Evolutionary conservation across 495 filamentous ascomycete species (phyloP).

Genomic region (Lasiosphaeria miniovina): DNA sequence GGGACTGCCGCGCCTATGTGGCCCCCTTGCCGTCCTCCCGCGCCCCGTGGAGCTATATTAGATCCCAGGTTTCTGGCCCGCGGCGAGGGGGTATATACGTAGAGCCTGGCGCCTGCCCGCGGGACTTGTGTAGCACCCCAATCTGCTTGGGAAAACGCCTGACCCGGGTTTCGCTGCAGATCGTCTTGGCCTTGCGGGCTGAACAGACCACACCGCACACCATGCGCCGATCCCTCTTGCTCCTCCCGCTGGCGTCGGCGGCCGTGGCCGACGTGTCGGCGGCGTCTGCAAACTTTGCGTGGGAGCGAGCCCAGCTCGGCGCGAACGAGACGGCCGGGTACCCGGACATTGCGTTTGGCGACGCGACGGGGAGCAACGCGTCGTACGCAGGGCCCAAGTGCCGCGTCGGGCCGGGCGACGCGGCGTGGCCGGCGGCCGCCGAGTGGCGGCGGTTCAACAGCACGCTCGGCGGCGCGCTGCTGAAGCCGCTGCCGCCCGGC

Average conservation of each 20-base stretch:
- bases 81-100: too few species aligned
- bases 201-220: background rate
- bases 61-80: too few species aligned
- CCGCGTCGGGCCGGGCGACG: slow-evolving; percentile 50
- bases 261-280: background rate
- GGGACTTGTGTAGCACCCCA: too few species aligned
- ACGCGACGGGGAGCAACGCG: slow-evolving; percentile 12
- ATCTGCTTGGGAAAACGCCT: too few species aligned
- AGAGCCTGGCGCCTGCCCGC: too few species aligned
- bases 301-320: slow-evolving; percentile 30
- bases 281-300: slow-evolving; percentile 21
- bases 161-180: too few species aligned
- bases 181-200: too few species aligned
- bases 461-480: slow-evolving; percentile 43
- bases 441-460: slow-evolving; percentile 47
- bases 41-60: too few species aligned
- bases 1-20: too few species aligned
- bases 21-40: too few species aligned
- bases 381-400: slow-evolving; percentile 28
- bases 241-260: slow-evolving; percentile 3
- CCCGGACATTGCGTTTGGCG: slow-evolving; percentile 36
- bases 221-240: slow-evolving; percentile 2
- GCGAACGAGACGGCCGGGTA: slow-evolving; percentile 29
- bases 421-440: slow-evolving; percentile 40
- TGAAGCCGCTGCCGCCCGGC: slow-evolving; percentile 50